Evolutionary conservation across 106 monocot species (phyloP).

Genomic region (Allium cepa): DNA sequence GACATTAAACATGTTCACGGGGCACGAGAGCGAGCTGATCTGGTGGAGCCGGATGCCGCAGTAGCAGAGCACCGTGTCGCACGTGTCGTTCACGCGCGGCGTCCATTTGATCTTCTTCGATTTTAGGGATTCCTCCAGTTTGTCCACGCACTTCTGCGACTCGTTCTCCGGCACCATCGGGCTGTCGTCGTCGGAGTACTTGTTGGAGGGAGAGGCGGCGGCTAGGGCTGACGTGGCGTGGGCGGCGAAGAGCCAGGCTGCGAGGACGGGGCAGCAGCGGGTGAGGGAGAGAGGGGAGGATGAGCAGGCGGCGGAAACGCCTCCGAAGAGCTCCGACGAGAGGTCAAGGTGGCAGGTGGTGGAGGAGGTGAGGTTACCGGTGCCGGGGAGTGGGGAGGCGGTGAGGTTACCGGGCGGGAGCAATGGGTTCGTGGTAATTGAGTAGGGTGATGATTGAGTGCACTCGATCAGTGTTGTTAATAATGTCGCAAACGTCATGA

Average conservation of each 20-base stretch:
- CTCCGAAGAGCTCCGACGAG: conserved; percentile 92
- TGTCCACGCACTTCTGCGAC: conserved; percentile 83
- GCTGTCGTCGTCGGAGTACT: conserved; percentile 13
- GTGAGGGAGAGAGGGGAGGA: conserved; percentile 26
- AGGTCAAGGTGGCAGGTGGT: conserved; percentile 68
- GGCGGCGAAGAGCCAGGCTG: conserved; percentile 94
- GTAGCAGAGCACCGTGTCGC: conserved; percentile 87
- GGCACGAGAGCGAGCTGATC: conserved; percentile 69
- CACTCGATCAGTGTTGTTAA: neutral
- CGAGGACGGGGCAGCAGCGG: conserved; percentile 97
- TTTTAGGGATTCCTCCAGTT: conserved; percentile 56
- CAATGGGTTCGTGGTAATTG: conserved; percentile 9
- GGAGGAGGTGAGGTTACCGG: conserved; percentile 15
- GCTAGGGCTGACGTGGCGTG: conserved; percentile 68
- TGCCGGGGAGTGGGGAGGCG: conserved; percentile 58
- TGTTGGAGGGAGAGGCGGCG: neutral
- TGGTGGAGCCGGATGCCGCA: conserved; percentile 97
- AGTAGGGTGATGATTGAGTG: neutral
- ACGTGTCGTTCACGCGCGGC: conserved; percentile 60
- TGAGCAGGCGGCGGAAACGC: conserved; percentile 69
- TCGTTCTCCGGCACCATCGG: conserved; percentile 79
- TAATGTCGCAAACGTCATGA: neutral
- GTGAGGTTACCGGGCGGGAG: conserved; percentile 17
- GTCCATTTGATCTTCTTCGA: conserved; percentile 31
- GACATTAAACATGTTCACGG: conserved; percentile 59